Evolutionary conservation across 192 early-diverging fungal species (phyloP), one percentile per base, ranked within the genome.

Genomic region (Diversispora epigaea): DNA sequence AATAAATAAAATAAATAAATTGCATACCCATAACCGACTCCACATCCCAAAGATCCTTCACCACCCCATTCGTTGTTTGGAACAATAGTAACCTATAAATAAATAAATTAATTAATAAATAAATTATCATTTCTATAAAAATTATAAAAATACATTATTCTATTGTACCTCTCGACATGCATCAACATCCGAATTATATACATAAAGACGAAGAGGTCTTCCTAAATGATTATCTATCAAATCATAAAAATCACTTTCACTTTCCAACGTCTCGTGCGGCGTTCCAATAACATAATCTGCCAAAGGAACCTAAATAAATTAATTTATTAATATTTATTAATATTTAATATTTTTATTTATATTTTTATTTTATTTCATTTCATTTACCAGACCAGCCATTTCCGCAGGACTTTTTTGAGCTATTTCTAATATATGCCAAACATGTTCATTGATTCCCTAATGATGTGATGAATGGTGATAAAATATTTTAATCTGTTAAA

Each of bases 271-370:
- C 6, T 79, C 80, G 39, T 89, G 81, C 60, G 88, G 90, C 40
- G 86, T 86, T 15, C 90, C 92, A 60, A 93, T 88, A n/a, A 93
- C 85, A 78, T 92, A 93, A 77, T 93, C 92, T 17, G 84, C 82
- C 60, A 88, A 79, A 12, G 91, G 47, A 12, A 74, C 50, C 69
- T 71, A 22, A 7, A 50, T 55, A 49, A 7, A 70, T 40, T 14
- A 54, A 12, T 54, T 32, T 1, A 21, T 25, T 7, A 49, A n/a
- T 7, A 21, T 4, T 22, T 12, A 67, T 11, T 11, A 67, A 22
- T 11, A 47, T 47, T 67, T 40, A 8, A 63, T 43, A 63, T 40
- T 62, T 62, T 4, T 63, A 15, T 32, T 32, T 32, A 32, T 32
- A 32, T 32, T 32, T 32, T 32, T 32, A 1, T 32, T 32, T 32